These are phyloP conservation scores for Tarenaya hassleriana DNA, from an alignment of 345 rosid genomes.

Conservation along the genomic window DNA sequence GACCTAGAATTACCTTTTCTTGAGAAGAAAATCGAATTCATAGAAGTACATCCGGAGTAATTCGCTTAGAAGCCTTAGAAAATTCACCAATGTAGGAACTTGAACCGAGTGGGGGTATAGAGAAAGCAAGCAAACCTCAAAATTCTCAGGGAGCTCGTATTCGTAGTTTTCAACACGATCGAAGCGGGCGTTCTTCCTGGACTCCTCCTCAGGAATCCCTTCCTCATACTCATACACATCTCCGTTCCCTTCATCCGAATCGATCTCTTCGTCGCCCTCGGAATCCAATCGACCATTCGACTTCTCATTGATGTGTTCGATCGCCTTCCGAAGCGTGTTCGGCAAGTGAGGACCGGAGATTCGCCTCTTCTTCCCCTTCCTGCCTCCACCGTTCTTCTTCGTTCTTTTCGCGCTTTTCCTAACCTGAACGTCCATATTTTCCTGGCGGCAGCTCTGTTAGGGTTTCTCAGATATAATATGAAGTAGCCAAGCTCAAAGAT, in stretches of 20 bases:
- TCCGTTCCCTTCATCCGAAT: constrained; percentile 40
- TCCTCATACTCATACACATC: constrained; percentile 87
- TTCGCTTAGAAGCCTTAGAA: too few relatives aligned
- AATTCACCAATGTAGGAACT: background rate
- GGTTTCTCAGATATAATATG: background rate
- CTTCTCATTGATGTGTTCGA: constrained; percentile 38
- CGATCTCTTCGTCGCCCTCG: constrained; percentile 47
- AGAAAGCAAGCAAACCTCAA: constrained; percentile 38
- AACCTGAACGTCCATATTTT: constrained; percentile 12
- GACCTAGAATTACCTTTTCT: too few relatives aligned
- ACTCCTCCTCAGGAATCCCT: constrained; percentile 65
- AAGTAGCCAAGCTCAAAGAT: too few relatives aligned
- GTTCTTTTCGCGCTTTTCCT: too few relatives aligned
- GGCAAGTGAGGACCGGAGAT: constrained; percentile 74
- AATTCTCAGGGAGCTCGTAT: constrained; percentile 60
- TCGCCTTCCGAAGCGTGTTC: constrained; percentile 42
- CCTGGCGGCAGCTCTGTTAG: constrained; percentile 7
- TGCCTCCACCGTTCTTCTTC: background rate
- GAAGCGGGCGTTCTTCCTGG: constrained; percentile 66
- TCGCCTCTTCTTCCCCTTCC: constrained; percentile 23
- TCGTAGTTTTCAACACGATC: constrained; percentile 66
- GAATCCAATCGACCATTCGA: constrained; percentile 33
- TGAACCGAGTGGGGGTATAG: background rate
- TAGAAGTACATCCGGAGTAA: too few relatives aligned
- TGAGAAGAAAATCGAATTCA: too few relatives aligned